Base-by-base conservation (phyloP, 164 flowering plant species). In the Vitis rupestris region DNA sequence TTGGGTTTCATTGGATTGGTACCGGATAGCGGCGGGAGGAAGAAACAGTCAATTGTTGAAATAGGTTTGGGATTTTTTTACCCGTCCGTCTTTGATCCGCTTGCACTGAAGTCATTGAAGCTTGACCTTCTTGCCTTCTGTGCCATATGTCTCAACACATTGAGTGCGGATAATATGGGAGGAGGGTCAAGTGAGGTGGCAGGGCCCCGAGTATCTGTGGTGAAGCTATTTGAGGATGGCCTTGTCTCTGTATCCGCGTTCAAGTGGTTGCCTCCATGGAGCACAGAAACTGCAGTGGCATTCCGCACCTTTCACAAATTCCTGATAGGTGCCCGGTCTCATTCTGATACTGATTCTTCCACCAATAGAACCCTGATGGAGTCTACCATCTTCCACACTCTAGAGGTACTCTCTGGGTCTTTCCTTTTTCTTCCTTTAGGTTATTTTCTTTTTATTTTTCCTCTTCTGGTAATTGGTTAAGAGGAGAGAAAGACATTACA, bases 231-330 rank as follows among this genome's bases (percentile, higher is more conserved):
- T 66, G 80, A 89, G 72, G 91, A 90, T 64, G 89, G 90, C 29
- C 87, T 93, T 63, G 79, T 89, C 16, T 93, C 87, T 68, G 93
- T 93, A 65, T 90, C 93, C 0, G 85, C 84, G 49, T 95, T 90
- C 78, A 87, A 91, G 73, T 93, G 97, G 97, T 72, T 95, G 81
- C 97, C 98, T 12, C 87, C 94, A 11, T 86, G 92, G 90, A 93
- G 98, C 85, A 76, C 95, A 0, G 99, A 95, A 79, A 93, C 97
- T 66, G 82, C 89, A 1, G 90, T 93, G 70, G 97, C 97, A 9
- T 93, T 91, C 62, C 93, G 93, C 8, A 65, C 81, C 50, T 84
- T 93, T 61, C 97, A 90, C 81, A 95, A 86, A 83, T 90, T 95
- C 71, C 72, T 91, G 80, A 83, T 91, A 14, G 89, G 93, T 67